A percentile compares a stretch with the other conserved stretches of the same genome.
These are phyloP conservation scores for Byssochlamys sp. DNA, from an alignment of 2,329 filamentous ascomycete genomes.

Conservation along the genomic window DNA sequence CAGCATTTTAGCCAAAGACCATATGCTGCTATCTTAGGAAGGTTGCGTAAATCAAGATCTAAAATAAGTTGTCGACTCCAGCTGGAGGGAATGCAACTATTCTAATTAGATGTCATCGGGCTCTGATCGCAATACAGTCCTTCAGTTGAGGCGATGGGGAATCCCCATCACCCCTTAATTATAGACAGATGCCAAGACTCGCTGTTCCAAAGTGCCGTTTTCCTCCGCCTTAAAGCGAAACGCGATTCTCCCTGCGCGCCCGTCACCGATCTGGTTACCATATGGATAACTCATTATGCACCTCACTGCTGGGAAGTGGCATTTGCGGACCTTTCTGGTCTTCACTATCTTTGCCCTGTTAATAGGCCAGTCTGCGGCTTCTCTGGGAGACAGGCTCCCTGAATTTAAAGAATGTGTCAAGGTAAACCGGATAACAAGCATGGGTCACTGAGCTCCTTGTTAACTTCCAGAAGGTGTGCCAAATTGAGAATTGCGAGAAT, in stretches of 20 bases:
- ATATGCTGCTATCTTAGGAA: background rate
- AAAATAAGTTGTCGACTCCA: background rate
- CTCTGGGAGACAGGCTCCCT: constrained; percentile 70
- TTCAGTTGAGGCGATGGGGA: background rate
- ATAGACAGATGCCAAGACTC: constrained; percentile 7
- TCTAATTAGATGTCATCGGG: background rate
- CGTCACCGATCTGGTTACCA: background rate
- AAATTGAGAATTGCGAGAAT: constrained; percentile 65
- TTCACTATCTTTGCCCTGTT: constrained; percentile 26
- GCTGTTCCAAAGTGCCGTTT: constrained; percentile 1
- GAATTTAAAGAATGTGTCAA: constrained; percentile 81
- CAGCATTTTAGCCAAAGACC: background rate
- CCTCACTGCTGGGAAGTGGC: constrained; percentile 11
- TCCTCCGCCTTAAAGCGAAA: constrained; percentile 8
- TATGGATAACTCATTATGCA: constrained; percentile 16
- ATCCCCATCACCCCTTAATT: background rate
- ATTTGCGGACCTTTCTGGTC: constrained; percentile 16
- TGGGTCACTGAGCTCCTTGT: background rate
- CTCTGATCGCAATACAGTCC: background rate
- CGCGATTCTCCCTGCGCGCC: constrained; percentile 8
- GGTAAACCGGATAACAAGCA: constrained; percentile 39
- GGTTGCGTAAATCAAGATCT: background rate
- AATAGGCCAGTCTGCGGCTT: constrained; percentile 48
- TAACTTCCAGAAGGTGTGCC: constrained; percentile 56
- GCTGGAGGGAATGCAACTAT: background rate